These are phyloP conservation scores for Blastobotrys arbuscula DNA, from an alignment of 1,139 yeast species.

Conservation along the genomic window DNA sequence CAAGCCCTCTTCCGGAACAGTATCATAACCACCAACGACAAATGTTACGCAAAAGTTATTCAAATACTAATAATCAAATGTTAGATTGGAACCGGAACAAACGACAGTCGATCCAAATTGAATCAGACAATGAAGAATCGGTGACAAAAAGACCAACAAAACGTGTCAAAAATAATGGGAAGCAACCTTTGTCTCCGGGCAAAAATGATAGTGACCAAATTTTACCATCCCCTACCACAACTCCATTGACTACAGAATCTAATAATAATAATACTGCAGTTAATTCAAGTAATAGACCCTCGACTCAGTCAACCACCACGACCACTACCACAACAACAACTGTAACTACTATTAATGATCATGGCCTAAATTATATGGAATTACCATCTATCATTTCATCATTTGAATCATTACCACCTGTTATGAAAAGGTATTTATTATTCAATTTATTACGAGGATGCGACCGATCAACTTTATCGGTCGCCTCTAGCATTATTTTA, in stretches of 20 bases:
- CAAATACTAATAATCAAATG: neutral
- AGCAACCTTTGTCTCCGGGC: no score
- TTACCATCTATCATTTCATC: conserved; percentile 29
- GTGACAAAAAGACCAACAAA: conserved; percentile 4
- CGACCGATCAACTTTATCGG: conserved; percentile 63
- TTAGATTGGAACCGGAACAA: neutral
- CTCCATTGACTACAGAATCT: neutral
- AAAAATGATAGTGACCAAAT: neutral
- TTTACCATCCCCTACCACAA: conserved; percentile 1
- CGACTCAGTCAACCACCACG: conserved; percentile 2
- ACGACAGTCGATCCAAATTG: neutral
- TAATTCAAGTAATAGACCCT: neutral
- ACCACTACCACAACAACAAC: conserved; percentile 13
- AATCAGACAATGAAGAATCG: neutral
- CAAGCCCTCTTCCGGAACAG: no score
- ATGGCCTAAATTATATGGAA: neutral
- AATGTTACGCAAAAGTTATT: neutral
- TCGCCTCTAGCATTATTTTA: conserved; percentile 54
- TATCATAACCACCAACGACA: neutral
- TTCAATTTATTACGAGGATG: conserved; percentile 62
- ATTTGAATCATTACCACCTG: conserved; percentile 34
- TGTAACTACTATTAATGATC: neutral
- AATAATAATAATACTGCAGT: neutral
- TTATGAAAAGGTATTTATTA: conserved; percentile 36
- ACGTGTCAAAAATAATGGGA: conserved; percentile 3